Conservation (phyloP, 106 monocot species). For the Dioscorea zingiberensis region DNA sequence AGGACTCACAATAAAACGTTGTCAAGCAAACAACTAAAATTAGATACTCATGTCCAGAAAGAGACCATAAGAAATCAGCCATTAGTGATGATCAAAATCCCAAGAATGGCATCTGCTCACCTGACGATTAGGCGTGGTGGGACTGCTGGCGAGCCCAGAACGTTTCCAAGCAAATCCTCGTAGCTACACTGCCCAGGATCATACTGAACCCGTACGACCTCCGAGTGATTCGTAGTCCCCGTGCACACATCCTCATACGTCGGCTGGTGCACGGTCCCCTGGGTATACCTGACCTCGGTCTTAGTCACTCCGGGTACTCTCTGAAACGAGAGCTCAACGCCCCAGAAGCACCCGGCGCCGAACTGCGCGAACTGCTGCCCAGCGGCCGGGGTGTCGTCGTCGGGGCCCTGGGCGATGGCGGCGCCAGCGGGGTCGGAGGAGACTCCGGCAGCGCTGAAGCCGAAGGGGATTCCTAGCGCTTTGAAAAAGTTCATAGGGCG, state of each 20-base stretch:
- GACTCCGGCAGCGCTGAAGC: conserved; percentile 23
- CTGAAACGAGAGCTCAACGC: conserved; percentile 88
- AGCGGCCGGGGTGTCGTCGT: conserved; percentile 58
- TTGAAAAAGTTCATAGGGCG: conserved; percentile 37
- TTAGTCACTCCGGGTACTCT: conserved; percentile 64
- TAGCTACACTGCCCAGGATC: conserved; percentile 57
- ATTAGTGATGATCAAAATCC: too few relatives aligned
- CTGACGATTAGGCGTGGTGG: conserved; percentile 87
- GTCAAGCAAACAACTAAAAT: too few relatives aligned
- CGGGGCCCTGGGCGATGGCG: conserved; percentile 59
- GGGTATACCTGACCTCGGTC: conserved; percentile 89
- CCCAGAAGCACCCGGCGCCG: conserved; percentile 97
- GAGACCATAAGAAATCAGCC: too few relatives aligned
- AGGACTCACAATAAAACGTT: too few relatives aligned
- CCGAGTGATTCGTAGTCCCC: conserved; percentile 63
- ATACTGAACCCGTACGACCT: conserved; percentile 83
- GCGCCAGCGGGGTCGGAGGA: conserved; percentile 28
- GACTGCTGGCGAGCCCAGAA: conserved; percentile 86
- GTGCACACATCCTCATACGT: conserved; percentile 86
- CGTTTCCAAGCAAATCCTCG: conserved; percentile 59
- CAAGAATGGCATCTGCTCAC: conserved; percentile 15
- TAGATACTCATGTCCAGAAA: too few relatives aligned
- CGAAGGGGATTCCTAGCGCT: conserved; percentile 66
- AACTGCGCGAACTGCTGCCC: conserved; percentile 84
- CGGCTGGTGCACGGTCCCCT: conserved; percentile 63